phyloP scores from a whole-genome alignment of 441 rosid species.

The Francoa sonchifolia region DNA sequence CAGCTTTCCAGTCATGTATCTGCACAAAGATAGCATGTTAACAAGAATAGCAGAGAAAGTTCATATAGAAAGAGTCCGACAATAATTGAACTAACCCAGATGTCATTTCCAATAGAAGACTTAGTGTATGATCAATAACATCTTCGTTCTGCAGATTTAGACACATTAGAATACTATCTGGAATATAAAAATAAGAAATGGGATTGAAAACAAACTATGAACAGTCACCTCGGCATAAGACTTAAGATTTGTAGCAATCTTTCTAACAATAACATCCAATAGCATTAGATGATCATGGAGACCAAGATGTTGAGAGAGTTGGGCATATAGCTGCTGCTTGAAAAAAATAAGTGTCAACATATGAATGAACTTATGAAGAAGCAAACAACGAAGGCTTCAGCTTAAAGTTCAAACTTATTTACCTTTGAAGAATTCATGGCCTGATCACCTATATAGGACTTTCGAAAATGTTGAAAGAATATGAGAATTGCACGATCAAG shows the following conservation, averaged over 20 bases:
- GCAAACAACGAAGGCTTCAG: background rate
- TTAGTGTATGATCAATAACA: slow-evolving; percentile 85
- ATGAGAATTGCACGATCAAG: slow-evolving; percentile 96
- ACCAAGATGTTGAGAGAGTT: slow-evolving; percentile 89
- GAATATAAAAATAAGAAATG: slow-evolving; percentile 2
- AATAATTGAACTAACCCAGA: slow-evolving; percentile 63
- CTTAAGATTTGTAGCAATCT: slow-evolving; percentile 92
- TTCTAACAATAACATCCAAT: slow-evolving; percentile 86
- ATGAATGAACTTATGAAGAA: slow-evolving; percentile 3
- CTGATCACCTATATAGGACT: slow-evolving; percentile 99
- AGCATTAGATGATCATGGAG: slow-evolving; percentile 86
- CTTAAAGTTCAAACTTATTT: slow-evolving; percentile 11
- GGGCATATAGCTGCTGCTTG: slow-evolving; percentile 93
- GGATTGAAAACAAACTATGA: slow-evolving; percentile 7
- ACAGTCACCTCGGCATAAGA: slow-evolving; percentile 71
- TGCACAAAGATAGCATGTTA: slow-evolving; percentile 18
- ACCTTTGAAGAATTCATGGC: slow-evolving; percentile 99
- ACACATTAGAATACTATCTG: slow-evolving; percentile 3
- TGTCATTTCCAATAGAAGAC: slow-evolving; percentile 91
- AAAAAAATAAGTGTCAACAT: slow-evolving; percentile 27
- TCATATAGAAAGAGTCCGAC: slow-evolving; percentile 4
- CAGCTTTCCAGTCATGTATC: slow-evolving; percentile 98
- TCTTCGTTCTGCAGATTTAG: slow-evolving; percentile 90
- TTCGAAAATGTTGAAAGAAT: slow-evolving; percentile 93
- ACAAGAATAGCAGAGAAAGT: background rate